These are phyloP conservation scores for Amaranthus hypochondriacus DNA, from an alignment of 148 eudicot genomes.

Conservation along the genomic window DNA sequence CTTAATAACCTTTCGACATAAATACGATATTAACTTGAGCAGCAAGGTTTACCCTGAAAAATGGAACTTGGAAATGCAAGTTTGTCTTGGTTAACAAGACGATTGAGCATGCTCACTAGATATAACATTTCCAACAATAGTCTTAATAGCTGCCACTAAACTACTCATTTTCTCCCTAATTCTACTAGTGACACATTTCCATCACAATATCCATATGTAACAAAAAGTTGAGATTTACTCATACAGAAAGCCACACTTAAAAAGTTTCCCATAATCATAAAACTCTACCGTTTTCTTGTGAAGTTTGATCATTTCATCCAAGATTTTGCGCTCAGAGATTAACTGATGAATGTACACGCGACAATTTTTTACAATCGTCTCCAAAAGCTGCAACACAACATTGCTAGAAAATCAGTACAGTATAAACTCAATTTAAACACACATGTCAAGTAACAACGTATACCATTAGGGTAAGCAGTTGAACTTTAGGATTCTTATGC, in stretches of 20 bases:
- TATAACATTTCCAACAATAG: not conserved
- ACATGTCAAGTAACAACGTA: not conserved
- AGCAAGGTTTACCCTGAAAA: not conserved
- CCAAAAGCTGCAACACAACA: slow-evolving; percentile 55
- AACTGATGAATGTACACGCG: slow-evolving; percentile 78
- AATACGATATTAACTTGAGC: not conserved
- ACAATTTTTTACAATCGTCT: slow-evolving; percentile 97
- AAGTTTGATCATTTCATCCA: slow-evolving; percentile 86
- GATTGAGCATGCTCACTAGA: not conserved
- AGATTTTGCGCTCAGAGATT: slow-evolving; percentile 63
- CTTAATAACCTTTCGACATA: not conserved
- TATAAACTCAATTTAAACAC: slow-evolving; percentile 3
- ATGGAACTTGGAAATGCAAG: not conserved
- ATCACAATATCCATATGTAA: not conserved
- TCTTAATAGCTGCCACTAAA: not conserved
- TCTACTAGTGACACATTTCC: too few species aligned
- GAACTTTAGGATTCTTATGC: slow-evolving; percentile 85
- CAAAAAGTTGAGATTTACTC: not conserved
- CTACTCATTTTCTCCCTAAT: not conserved
- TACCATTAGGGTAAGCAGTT: slow-evolving; percentile 92
- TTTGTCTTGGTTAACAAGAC: not conserved
- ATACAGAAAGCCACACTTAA: not conserved
- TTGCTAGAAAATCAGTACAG: slow-evolving; percentile 7
- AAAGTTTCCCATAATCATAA: not conserved
- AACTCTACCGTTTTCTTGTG: slow-evolving; percentile 71